A percentile compares a stretch with the other conserved stretches of the same genome.
phyloP scores from a whole-genome alignment of 2,329 filamentous ascomycete genomes.

The Aspergillus sp. region DNA sequence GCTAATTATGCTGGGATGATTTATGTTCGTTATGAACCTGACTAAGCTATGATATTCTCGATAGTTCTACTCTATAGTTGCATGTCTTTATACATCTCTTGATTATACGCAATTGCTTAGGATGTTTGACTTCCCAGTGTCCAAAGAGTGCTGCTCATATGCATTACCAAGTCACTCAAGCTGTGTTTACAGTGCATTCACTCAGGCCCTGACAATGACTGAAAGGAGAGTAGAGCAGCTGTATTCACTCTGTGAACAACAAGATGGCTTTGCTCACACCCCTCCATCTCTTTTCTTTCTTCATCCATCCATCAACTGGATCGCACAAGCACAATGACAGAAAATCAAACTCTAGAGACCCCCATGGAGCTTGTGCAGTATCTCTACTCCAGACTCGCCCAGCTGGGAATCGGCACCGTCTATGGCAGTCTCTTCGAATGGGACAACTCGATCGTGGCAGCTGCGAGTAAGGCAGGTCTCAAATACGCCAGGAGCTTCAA shows the following conservation, averaged over 20 bases:
- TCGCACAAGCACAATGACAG: not conserved
- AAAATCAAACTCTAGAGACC: not conserved
- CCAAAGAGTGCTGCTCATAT: too few species aligned
- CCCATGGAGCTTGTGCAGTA: not conserved
- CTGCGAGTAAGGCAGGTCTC: not conserved
- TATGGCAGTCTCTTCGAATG: not conserved
- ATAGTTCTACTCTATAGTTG: too few species aligned
- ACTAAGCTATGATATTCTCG: too few species aligned
- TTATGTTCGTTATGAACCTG: too few species aligned
- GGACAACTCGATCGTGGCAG: not conserved
- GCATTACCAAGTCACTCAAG: too few species aligned
- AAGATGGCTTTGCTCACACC: not conserved
- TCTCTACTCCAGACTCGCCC: slow-evolving; percentile 10
- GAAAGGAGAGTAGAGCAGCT: too few species aligned
- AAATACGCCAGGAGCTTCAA: not conserved
- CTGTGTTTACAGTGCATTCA: too few species aligned
- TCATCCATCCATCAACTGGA: not conserved
- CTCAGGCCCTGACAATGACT: too few species aligned
- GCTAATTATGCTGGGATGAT: too few species aligned
- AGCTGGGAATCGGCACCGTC: slow-evolving; percentile 12
- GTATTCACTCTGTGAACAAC: not conserved
- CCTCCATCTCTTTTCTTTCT: not conserved
- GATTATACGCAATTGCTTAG: too few species aligned
- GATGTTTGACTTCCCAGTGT: too few species aligned
- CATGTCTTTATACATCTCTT: too few species aligned